These are phyloP conservation scores for Didymella pomorum DNA, from an alignment of 2,329 filamentous ascomycete genomes.

Conservation along the genomic window DNA sequence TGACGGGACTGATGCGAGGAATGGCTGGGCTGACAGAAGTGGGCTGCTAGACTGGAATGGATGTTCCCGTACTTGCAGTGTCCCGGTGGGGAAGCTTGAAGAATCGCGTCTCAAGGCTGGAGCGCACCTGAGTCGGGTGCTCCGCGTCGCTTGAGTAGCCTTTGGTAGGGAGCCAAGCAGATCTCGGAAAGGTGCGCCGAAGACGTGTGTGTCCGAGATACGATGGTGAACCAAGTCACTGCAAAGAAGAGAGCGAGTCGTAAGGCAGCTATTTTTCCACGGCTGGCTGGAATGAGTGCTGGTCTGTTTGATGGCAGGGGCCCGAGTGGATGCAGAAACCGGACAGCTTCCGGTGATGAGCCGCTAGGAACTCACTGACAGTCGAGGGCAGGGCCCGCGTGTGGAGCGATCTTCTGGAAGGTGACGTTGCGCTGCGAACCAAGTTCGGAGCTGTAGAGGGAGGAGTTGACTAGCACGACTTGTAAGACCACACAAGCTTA, in stretches of 20 bases:
- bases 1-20: constrained; percentile 11
- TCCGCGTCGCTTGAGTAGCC: constrained; percentile 8
- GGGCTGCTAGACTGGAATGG: constrained; percentile 37
- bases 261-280: constrained; percentile 29
- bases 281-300: constrained; percentile 29
- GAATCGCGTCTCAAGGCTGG: constrained; percentile 33
- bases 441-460: constrained; percentile 30
- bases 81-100: constrained; percentile 30
- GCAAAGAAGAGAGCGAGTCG: constrained; percentile 23
- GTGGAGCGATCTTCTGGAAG: constrained; percentile 27
- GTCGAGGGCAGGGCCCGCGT: constrained; percentile 21
- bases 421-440: constrained; percentile 43
- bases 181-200: constrained; percentile 16
- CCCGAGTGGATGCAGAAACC: constrained; percentile 26
- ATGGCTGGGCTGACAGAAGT: constrained; percentile 16
- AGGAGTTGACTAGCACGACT: constrained; percentile 28
- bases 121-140: constrained; percentile 33
- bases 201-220: constrained; percentile 15
- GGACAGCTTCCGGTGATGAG: constrained; percentile 28
- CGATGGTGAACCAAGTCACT: constrained; percentile 10
- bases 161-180: constrained; percentile 20
- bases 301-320: constrained; percentile 31
- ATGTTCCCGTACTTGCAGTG: constrained; percentile 36
- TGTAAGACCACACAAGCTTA: constrained; percentile 32
- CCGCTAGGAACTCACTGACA: constrained; percentile 24